These are phyloP conservation scores for Angomonas desouzai DNA, from an alignment of 208 protist species.

Conservation along the genomic window DNA sequence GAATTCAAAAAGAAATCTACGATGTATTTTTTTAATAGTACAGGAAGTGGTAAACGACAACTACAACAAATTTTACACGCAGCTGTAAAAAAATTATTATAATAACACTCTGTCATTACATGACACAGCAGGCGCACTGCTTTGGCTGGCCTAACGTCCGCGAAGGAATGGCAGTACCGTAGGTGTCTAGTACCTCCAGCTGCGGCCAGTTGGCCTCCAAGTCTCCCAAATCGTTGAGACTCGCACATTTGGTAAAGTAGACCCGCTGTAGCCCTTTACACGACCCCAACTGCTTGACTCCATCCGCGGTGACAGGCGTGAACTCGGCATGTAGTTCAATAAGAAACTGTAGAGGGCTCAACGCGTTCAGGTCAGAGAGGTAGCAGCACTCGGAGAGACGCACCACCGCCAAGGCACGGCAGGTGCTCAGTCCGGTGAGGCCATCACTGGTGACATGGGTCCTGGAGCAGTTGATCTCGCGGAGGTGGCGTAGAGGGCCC, in stretches of 20 bases:
- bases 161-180: constrained; percentile 68
- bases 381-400: constrained; percentile 58
- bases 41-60: too few species aligned
- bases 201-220: constrained; percentile 32
- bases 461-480: constrained; percentile 46
- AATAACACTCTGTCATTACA: constrained; percentile 24
- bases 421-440: constrained; percentile 42
- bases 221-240: constrained; percentile 42
- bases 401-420: constrained; percentile 38
- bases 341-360: constrained; percentile 37
- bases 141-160: constrained; percentile 42
- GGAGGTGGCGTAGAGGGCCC: constrained; percentile 24
- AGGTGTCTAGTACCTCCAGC: constrained; percentile 71
- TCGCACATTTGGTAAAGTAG: constrained; percentile 60
- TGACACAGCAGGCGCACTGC: constrained; percentile 49
- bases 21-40: too few species aligned
- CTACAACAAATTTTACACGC: too few species aligned
- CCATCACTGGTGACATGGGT: constrained; percentile 56
- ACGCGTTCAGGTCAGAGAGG: constrained; percentile 55
- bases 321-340: constrained; percentile 51
- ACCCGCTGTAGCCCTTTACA: constrained; percentile 51
- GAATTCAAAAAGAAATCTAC: too few species aligned
- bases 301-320: constrained; percentile 43
- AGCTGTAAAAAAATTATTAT: too few species aligned
- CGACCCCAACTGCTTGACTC: constrained; percentile 36